Conservation (phyloP, 2,329 filamentous ascomycete genomes). For the Epichloe gansuensis region DNA sequence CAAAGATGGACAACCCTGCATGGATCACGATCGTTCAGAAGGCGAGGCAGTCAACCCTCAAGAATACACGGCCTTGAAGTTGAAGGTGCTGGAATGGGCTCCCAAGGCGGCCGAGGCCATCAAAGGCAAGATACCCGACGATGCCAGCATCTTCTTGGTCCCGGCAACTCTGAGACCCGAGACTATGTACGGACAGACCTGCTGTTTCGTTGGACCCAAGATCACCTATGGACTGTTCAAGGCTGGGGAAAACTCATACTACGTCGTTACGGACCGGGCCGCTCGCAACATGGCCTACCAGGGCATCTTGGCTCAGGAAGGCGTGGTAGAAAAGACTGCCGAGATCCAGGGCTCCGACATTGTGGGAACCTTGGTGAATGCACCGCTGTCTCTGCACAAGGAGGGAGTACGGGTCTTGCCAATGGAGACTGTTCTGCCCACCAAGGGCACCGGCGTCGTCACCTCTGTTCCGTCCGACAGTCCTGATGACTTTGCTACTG, state of each 20-base stretch:
- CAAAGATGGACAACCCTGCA: constrained; percentile 33
- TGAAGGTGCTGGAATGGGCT: constrained; percentile 84
- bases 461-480: constrained; percentile 93
- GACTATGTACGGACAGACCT: constrained; percentile 98
- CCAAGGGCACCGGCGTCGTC: constrained; percentile 93
- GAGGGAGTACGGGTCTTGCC: constrained; percentile 79
- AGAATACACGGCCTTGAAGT: constrained; percentile 86
- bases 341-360: constrained; percentile 68
- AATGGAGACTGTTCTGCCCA: constrained; percentile 86
- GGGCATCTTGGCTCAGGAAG: constrained; percentile 68
- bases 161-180: constrained; percentile 88
- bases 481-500: constrained; percentile 83
- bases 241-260: constrained; percentile 66
- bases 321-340: constrained; percentile 60
- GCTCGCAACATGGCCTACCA: constrained; percentile 97
- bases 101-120: constrained; percentile 59
- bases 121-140: constrained; percentile 65
- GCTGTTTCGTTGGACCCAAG: constrained; percentile 86
- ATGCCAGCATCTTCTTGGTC: constrained; percentile 75
- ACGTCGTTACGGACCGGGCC: constrained; percentile 70
- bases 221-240: constrained; percentile 85
- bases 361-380: constrained; percentile 78
- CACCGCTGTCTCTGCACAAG: constrained; percentile 76
- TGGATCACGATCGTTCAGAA: constrained; percentile 35
- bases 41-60: constrained; percentile 54